These are phyloP conservation scores for Aspergillus aculeatus DNA, from an alignment of 2,329 filamentous ascomycete species.

Conservation along the genomic window DNA sequence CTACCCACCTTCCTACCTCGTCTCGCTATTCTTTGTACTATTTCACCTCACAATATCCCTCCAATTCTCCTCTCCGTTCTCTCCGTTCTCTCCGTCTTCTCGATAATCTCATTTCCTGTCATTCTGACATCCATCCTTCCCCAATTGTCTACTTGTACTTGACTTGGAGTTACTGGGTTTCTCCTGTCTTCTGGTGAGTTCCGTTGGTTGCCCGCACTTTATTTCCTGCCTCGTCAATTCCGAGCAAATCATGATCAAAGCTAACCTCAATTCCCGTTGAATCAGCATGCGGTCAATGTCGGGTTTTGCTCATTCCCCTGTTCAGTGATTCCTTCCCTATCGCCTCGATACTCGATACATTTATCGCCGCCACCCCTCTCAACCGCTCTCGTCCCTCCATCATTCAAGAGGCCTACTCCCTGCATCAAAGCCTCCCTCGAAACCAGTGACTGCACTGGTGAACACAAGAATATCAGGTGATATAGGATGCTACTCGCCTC, in stretches of 20 bases:
- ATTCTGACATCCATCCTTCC: not conserved
- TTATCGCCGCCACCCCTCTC: not conserved
- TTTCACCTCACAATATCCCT: not conserved
- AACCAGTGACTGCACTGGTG: slow-evolving; percentile 4
- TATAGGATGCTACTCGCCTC: slow-evolving; percentile 38
- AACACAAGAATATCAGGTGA: not conserved
- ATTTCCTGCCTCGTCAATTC: not conserved
- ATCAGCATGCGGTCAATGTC: slow-evolving; percentile 13
- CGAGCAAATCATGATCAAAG: slow-evolving; percentile 2
- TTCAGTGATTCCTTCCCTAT: not conserved
- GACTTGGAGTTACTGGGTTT: not conserved
- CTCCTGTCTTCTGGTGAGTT: not conserved
- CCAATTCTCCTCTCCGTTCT: not conserved
- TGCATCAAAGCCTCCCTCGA: not conserved
- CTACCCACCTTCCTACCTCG: slow-evolving; percentile 8
- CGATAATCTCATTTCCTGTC: not conserved
- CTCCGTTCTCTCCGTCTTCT: not conserved
- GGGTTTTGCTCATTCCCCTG: slow-evolving; percentile 1
- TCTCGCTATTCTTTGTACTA: slow-evolving; percentile 2
- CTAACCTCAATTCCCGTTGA: slow-evolving; percentile 12
- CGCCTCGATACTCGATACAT: not conserved
- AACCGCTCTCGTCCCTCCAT: not conserved
- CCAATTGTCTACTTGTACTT: not conserved
- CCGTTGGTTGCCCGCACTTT: not conserved
- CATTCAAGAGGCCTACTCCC: not conserved